Base-by-base conservation (phyloP, 129 eudicot species). In the Ambrosia artemisiifolia region DNA sequence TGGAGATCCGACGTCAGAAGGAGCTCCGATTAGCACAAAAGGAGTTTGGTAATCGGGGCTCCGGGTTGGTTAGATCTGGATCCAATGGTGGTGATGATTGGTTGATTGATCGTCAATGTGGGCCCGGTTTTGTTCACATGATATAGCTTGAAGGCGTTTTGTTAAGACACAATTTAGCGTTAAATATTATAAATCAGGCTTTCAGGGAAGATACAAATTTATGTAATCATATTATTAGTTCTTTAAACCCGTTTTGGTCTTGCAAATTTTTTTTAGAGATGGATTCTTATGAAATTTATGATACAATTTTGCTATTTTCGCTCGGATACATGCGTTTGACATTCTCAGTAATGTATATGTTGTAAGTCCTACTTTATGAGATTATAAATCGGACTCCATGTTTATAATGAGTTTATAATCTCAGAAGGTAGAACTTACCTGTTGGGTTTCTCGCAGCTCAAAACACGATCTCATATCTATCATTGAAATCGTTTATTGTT, bases 1-100 rank as follows among this genome's bases (percentile, higher is more conserved):
- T 94, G 82, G 99, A 90, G 89, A 91, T 94, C 71, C 83, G 97
- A 71, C 72, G 99, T 19, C 99, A 88, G 53, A 90, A 88, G 73
- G 98, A 94, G 63, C 20, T 81, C 47, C 97, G 80, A 14, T 61
- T 62, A 19, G 77, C 20, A 6, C 76, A 70, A 19, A 83, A 76
- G 33, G 92, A 80, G 71, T 10, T 85, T 65, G 57, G 83, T 1
- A 73, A 70, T 75, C 86, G 77, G 69, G 57, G 78, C 75, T 55
- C 90, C 46, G 53, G 72, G 55, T 85, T 84, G 70, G 74, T 76
- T 24, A 24, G 28, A 24, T 24, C 28, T 14, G 83, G 54, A 75
- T 62, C 82, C 44, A 56, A 80, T 80, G 48, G 74, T 53, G 79
- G 77, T 11, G 87, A 82, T 67, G 90, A 74, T 70, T 85, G 84